Percentiles rank a stretch among this genome's conserved stretches.
Evolutionary conservation across 2,329 filamentous ascomycete species (phyloP).

Genomic region (Sordariomycetes sp.): DNA sequence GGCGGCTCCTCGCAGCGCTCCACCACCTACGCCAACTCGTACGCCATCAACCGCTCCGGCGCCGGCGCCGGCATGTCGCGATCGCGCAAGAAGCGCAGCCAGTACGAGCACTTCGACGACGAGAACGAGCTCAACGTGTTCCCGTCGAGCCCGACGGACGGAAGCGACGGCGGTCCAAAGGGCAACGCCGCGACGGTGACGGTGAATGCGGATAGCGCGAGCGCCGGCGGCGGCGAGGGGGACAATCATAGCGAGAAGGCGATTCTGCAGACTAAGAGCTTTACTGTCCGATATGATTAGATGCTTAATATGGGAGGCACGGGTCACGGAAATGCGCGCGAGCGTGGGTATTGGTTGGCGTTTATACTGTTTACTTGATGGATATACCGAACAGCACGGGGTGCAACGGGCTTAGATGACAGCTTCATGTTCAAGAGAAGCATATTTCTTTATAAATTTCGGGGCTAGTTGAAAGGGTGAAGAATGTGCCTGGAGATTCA

Average conservation of each 20-base stretch:
- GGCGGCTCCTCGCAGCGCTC: slow-evolving; percentile 7
- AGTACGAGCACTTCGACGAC: slow-evolving; percentile 10
- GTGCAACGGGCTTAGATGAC: too few species aligned
- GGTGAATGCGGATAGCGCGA: neutral
- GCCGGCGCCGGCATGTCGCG: slow-evolving; percentile 5
- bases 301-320: too few species aligned
- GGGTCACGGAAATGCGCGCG: too few species aligned
- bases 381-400: too few species aligned
- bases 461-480: too few species aligned
- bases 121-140: slow-evolving; percentile 8
- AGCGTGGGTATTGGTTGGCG: too few species aligned
- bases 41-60: neutral
- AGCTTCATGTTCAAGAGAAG: too few species aligned
- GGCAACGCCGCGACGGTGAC: neutral
- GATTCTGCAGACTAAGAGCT: slow-evolving; percentile 13
- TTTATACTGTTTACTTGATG: too few species aligned
- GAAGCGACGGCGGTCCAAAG: neutral
- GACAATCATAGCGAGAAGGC: slow-evolving; percentile 15
- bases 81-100: slow-evolving; percentile 8
- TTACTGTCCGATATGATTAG: neutral
- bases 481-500: too few species aligned
- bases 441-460: too few species aligned
- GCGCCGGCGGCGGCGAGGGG: slow-evolving; percentile 3
- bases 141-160: slow-evolving; percentile 1
- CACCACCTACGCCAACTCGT: slow-evolving; percentile 1